These are phyloP conservation scores for Chlorencoelia australis DNA, from an alignment of 2,329 filamentous ascomycete genomes.

Conservation along the genomic window DNA sequence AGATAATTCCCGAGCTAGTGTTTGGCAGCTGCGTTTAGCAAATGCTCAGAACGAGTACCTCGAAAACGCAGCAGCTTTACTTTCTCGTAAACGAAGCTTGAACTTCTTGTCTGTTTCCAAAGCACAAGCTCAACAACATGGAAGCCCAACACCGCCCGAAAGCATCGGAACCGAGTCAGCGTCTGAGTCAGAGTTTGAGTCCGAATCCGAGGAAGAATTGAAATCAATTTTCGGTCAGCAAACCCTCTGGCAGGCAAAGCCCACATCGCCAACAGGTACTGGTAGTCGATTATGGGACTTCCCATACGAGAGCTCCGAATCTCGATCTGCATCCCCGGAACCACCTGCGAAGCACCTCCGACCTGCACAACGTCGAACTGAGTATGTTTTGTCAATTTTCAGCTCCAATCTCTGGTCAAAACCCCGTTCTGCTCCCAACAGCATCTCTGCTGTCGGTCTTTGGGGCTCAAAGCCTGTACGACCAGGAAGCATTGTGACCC, in stretches of 20 bases:
- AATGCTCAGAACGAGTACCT: constrained; percentile 37
- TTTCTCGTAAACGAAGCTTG: constrained; percentile 30
- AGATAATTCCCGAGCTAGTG: constrained; percentile 26
- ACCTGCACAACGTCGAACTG: constrained; percentile 15
- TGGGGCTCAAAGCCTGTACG: constrained; percentile 23
- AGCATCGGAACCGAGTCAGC: constrained; percentile 32
- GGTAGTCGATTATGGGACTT: constrained; percentile 20
- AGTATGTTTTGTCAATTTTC: constrained; percentile 12
- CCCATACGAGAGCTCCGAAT: constrained; percentile 8
- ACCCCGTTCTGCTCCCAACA: constrained; percentile 10
- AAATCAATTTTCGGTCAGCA: not conserved
- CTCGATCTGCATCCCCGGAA: constrained; percentile 8
- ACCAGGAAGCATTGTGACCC: constrained; percentile 26
- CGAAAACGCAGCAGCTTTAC: constrained; percentile 28
- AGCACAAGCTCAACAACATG: constrained; percentile 28
- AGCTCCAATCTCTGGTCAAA: constrained; percentile 25
- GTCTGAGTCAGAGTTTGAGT: constrained; percentile 13
- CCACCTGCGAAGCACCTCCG: constrained; percentile 23
- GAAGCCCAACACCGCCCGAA: constrained; percentile 45
- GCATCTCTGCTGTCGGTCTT: constrained; percentile 15
- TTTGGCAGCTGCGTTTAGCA: constrained; percentile 37
- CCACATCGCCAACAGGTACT: constrained; percentile 9
- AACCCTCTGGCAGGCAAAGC: constrained; percentile 19
- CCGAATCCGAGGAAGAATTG: constrained; percentile 1
- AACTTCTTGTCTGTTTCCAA: constrained; percentile 33